Evolutionary conservation across 176 grass and related monocot species (phyloP), one percentile per base, ranked within the genome.

Genomic region (Metroxylon sagu): DNA sequence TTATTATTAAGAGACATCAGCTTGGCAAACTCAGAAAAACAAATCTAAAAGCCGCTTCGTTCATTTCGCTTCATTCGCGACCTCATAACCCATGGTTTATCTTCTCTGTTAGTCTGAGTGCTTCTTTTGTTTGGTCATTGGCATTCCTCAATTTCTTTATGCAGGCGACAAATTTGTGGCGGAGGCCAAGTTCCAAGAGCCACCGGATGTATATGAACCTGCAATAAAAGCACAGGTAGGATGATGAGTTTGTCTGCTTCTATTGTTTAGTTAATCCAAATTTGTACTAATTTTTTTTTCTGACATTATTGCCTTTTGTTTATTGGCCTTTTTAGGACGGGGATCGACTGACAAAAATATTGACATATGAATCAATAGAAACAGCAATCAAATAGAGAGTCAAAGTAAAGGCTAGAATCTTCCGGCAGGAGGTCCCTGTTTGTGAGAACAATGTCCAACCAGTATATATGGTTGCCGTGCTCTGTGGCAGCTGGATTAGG

Each of bases 401-500:
- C 1, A 63, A 92, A 61, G 26, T 70, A 0, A 98, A 98, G 85
- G 87, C 85, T 16, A 78, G 72, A 31, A 30, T 89, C 65, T 98
- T 98, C 26, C 84, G 84, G 30, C 84, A 98, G 31, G 93, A 92
- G 73, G 84, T 97, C 57, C 71, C 61, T 0, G 18, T 80, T n/a
- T 60, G 67, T 25, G 74, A 81, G 19, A 26, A 25, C 29, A 50
- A 71, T 30, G n/a, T 4, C 31, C 53, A 58, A 6, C 68, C 84
- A 16, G 69, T 70, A 3, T 98, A 79, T 73, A 98, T 98, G 67
- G 88, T 98, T 19, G 93, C 88, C 4, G 82, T 68, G 43, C 73
- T 98, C 23, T 98, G 93, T 60, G 78, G 61, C 50, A 4, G 70
- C 51, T 92, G 82, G 75, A 92, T 98, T 76, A 98, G 92, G 94